These are phyloP conservation scores for Zalerion maritima DNA, from an alignment of 495 filamentous ascomycete species.

Conservation along the genomic window DNA sequence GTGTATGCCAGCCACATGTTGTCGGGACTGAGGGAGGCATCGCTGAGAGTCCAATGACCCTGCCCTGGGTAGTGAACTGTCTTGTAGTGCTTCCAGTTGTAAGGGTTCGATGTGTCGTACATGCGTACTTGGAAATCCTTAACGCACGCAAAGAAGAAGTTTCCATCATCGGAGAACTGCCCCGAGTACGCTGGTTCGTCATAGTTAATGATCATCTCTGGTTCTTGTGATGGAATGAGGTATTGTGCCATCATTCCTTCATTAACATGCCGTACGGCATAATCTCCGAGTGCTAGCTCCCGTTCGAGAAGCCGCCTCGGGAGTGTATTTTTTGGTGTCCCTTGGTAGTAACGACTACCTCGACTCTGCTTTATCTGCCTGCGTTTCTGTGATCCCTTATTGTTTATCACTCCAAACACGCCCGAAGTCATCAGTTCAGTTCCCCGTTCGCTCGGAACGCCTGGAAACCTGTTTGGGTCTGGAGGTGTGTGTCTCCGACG, in stretches of 20 bases:
- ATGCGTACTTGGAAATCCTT: constrained; percentile 90
- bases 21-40: constrained; percentile 83
- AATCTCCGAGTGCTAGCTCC: constrained; percentile 52
- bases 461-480: constrained; percentile 43
- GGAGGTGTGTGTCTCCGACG: constrained; percentile 12
- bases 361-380: no score
- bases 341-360: constrained; percentile 30
- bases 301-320: constrained; percentile 58
- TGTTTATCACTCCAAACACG: constrained; percentile 51
- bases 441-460: constrained; percentile 65
- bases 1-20: constrained; percentile 82
- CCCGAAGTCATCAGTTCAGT: constrained; percentile 65
- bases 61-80: constrained; percentile 72
- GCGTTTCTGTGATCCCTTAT: no score
- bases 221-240: constrained; percentile 53
- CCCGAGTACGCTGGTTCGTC: constrained; percentile 79
- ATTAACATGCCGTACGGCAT: constrained; percentile 36
- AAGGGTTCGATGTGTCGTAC: constrained; percentile 96
- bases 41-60: constrained; percentile 91
- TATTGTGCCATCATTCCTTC: constrained; percentile 49
- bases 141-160: constrained; percentile 91
- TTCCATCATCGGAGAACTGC: constrained; percentile 91
- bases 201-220: constrained; percentile 83
- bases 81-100: constrained; percentile 93
- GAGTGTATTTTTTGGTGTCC: constrained; percentile 44